Percentiles rank a stretch among this genome's conserved stretches.
Conservation (phyloP, 306 rosid species). For the Begonia fuchsioides region DNA sequence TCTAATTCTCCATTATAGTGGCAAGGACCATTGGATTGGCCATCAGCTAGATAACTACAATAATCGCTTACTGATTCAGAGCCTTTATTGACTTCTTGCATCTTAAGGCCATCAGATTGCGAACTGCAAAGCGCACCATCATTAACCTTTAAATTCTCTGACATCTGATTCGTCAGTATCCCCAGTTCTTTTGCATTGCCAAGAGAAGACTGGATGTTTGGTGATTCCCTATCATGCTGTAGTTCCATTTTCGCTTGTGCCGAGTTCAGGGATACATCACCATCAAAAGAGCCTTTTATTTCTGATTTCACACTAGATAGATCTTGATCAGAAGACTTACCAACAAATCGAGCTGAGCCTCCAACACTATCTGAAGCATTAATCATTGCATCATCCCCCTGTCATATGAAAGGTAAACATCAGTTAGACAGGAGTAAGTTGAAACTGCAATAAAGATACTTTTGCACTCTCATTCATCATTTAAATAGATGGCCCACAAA, state of each 20-base stretch:
- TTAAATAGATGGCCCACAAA: too few relatives aligned
- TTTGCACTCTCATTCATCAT: too few relatives aligned
- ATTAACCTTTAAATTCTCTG: slow-evolving; percentile 27
- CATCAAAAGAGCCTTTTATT: slow-evolving; percentile 20
- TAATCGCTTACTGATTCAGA: slow-evolving; percentile 31
- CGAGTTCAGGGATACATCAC: slow-evolving; percentile 22
- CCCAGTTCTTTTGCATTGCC: slow-evolving; percentile 28
- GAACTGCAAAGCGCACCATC: slow-evolving; percentile 22
- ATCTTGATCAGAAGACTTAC: slow-evolving; percentile 25
- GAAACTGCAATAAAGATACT: too few relatives aligned
- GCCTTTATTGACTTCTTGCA: slow-evolving; percentile 23
- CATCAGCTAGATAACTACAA: slow-evolving; percentile 28
- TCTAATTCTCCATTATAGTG: slow-evolving; percentile 36
- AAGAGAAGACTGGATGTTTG: slow-evolving; percentile 27
- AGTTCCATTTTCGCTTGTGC: slow-evolving; percentile 39
- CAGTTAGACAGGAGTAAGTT: too few relatives aligned
- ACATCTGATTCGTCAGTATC: slow-evolving; percentile 27
- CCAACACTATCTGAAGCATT: slow-evolving; percentile 14
- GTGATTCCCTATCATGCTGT: slow-evolving; percentile 25
- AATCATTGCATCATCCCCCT: slow-evolving; percentile 39
- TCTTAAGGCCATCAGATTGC: slow-evolving; percentile 31
- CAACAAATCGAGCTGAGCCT: slow-evolving; percentile 19
- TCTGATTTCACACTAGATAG: slow-evolving; percentile 25
- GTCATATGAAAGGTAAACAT: background rate
- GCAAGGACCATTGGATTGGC: slow-evolving; percentile 24